Evolutionary conservation across 2,329 filamentous ascomycete species (phyloP).

Genomic region (Ceratocystis eucalypticola): DNA sequence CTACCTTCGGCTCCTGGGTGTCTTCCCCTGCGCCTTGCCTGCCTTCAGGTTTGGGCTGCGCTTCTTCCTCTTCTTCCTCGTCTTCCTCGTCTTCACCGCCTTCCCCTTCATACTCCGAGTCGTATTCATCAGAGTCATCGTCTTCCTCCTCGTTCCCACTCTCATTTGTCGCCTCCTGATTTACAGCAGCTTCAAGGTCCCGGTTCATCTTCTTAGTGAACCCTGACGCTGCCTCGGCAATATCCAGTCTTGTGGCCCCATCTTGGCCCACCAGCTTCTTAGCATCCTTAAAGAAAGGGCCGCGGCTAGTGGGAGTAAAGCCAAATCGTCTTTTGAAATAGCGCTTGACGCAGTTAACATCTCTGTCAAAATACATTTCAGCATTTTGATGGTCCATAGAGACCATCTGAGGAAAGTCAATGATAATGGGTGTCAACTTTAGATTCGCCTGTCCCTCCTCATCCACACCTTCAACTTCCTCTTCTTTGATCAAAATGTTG

Average conservation of each 20-base stretch:
- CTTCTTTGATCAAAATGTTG: conserved; percentile 65
- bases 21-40: conserved; percentile 19
- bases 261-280: conserved; percentile 58
- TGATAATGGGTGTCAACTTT: conserved; percentile 64
- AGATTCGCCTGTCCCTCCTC: conserved; percentile 16
- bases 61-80: conserved; percentile 21
- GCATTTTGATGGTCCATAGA: conserved; percentile 90
- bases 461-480: conserved; percentile 32
- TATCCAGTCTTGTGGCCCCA: conserved; percentile 59
- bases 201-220: conserved; percentile 96
- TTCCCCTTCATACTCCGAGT: conserved; percentile 23
- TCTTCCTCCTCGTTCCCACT: conserved; percentile 28
- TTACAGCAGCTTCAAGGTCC: conserved; percentile 82
- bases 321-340: conserved; percentile 86
- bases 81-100: conserved; percentile 24
- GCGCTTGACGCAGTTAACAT: conserved; percentile 87
- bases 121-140: conserved; percentile 25
- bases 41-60: conserved; percentile 17
- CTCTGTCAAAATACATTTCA: conserved; percentile 93
- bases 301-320: conserved; percentile 67
- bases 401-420: conserved; percentile 97
- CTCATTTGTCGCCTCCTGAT: conserved; percentile 44
- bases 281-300: conserved; percentile 75
- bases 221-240: conserved; percentile 79
- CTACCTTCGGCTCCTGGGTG: conserved; percentile 3